Conservation (phyloP, 2,329 filamentous ascomycete species). For the Colletotrichum chlorophyti region DNA sequence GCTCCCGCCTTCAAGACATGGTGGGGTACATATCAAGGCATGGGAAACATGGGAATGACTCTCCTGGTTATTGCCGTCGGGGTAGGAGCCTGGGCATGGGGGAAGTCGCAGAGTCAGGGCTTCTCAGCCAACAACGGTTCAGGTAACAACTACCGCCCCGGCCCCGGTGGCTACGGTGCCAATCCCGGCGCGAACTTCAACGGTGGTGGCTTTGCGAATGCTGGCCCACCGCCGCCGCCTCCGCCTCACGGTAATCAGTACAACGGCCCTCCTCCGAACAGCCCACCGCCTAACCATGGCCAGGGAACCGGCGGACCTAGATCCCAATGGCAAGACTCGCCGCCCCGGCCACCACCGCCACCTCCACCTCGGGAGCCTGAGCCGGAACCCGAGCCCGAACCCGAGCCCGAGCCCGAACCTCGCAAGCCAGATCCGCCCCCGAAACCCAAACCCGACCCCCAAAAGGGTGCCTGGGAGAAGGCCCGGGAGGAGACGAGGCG, state of each 20-base stretch:
- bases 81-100: conserved; percentile 74
- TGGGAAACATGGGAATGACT: conserved; percentile 76
- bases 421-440: conserved; percentile 35
- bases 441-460: conserved; percentile 31
- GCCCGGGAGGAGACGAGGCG: conserved; percentile 67
- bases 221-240: conserved; percentile 27
- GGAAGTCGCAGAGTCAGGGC: conserved; percentile 32
- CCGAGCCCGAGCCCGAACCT: conserved; percentile 32
- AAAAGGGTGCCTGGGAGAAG: conserved; percentile 34
- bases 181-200: conserved; percentile 24
- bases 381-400: conserved; percentile 28
- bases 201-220: conserved; percentile 20
- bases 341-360: conserved; percentile 32
- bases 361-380: conserved; percentile 31
- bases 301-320: conserved; percentile 41
- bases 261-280: conserved; percentile 29
- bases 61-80: conserved; percentile 77
- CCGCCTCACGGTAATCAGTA: conserved; percentile 30
- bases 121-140: conserved; percentile 37
- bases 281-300: conserved; percentile 32
- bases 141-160: conserved; percentile 6
- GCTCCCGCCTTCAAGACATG: conserved; percentile 77
- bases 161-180: conserved; percentile 24
- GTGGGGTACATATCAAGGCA: conserved; percentile 73
- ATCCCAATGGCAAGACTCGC: conserved; percentile 48